Evolutionary conservation across 2,329 filamentous ascomycete genomes (phyloP).

Genomic region (Didymellaceae sp.): DNA sequence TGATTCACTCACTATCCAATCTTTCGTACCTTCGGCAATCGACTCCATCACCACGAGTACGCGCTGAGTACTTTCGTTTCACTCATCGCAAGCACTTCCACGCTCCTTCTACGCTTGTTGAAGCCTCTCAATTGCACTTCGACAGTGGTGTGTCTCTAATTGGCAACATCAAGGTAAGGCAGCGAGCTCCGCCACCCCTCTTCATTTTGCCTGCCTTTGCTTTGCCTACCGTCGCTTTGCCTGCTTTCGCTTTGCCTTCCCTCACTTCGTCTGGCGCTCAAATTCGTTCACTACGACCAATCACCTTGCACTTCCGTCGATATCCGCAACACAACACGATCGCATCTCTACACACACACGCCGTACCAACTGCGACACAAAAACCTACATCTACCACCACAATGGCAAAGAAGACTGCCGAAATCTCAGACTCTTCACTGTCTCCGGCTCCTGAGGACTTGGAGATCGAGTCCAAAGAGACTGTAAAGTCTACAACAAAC

Average conservation of each 20-base stretch:
- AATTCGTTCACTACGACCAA: constrained; percentile 12
- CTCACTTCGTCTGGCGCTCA: constrained; percentile 7
- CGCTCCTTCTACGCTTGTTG: not conserved
- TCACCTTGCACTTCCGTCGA: not conserved
- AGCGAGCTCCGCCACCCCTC: too few species aligned
- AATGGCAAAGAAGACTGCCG: constrained; percentile 29
- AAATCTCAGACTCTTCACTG: constrained; percentile 32
- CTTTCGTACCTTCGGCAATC: not conserved
- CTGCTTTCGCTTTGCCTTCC: too few species aligned
- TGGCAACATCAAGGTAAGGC: too few species aligned
- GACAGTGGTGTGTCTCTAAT: too few species aligned
- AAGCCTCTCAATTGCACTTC: not conserved
- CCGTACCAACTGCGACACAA: not conserved
- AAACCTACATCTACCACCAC: constrained; percentile 1
- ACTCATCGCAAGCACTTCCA: not conserved
- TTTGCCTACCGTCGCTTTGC: too few species aligned
- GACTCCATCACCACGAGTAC: not conserved
- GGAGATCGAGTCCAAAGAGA: constrained; percentile 6
- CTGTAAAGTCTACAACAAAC: constrained; percentile 11
- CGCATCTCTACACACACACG: constrained; percentile 1
- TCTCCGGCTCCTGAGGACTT: constrained; percentile 29
- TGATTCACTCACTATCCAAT: not conserved
- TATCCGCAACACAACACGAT: too few species aligned
- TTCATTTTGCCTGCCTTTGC: too few species aligned
- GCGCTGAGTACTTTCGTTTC: constrained; percentile 2